Base-by-base conservation (phyloP, 2,329 filamentous ascomycete species). In the Bipolaris zeicola region DNA sequence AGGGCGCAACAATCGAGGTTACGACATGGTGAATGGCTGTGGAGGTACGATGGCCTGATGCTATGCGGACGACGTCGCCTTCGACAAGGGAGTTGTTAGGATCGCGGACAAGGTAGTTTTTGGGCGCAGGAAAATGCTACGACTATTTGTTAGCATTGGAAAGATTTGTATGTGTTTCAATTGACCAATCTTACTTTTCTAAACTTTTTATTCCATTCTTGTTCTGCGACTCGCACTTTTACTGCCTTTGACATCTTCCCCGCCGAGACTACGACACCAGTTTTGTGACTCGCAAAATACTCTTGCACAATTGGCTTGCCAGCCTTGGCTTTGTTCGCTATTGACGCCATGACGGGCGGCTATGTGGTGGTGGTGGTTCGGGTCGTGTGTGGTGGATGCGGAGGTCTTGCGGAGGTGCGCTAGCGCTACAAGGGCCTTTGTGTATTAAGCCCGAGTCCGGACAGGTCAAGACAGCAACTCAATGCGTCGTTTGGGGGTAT, bases 211-310 rank as follows among this genome's bases (percentile, higher is more conserved):
- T 93, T 90, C 88, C 89, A 94, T 72, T 85, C 83, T 71, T 87
- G 85, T 13, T 83, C 84, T 49, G 89, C 87, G 13, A 93, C 82
- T 63, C 87, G 85, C 60, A 93, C 90, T 77, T 90, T 92, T 55
- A 92, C 89, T 2, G 90, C 92, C 77, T 88, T 90, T 57, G 86
- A 78, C 88, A 92, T 92, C 57, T 88, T 82, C 18, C 90, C 91
- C 6, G 90, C 87, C 39, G 89, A 91, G 47, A 93, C 85, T 22
- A 94, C 91, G 38, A 94, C 85, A 60, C 89, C 89, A 2, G 71
- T 67, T 60, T 74, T 72, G 18, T 69, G 62, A 45, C 64, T 69
- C 24, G 67, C 67, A n/a, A 71, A 61, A 47, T 63, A 59, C 48
- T 65, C 63, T 4, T 66, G 67, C 5, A 75, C 55, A 38, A 74